phyloP scores from a whole-genome alignment of 1,284 basidiomycete genomes.

The Retiboletus flavoniger region DNA sequence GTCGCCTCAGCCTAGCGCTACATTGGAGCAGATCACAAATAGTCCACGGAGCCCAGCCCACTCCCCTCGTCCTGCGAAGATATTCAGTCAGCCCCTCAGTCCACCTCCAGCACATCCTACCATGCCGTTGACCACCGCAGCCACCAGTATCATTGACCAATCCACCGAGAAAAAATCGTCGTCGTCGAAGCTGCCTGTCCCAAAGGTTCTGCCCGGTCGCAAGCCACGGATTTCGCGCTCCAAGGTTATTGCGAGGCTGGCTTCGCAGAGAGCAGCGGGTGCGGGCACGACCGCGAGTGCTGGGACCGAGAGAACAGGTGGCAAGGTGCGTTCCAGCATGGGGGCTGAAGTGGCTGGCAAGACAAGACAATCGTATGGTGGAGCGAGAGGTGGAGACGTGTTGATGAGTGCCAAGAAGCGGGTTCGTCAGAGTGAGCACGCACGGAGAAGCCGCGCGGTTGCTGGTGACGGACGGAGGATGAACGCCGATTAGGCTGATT shows the following conservation, averaged over 20 bases:
- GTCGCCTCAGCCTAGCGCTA: conserved; percentile 20
- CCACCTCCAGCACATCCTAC: conserved; percentile 33
- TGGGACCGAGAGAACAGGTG: neutral
- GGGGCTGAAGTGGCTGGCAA: conserved; percentile 47
- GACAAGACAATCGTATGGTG: conserved; percentile 42
- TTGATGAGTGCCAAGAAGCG: conserved; percentile 63
- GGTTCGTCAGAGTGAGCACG: conserved; percentile 67
- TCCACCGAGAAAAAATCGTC: neutral
- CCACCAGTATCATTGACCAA: conserved; percentile 24
- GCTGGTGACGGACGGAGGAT: conserved; percentile 23
- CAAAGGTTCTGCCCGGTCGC: conserved; percentile 47
- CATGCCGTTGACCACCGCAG: conserved; percentile 35
- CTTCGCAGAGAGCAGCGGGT: conserved; percentile 60
- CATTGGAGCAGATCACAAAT: conserved; percentile 48
- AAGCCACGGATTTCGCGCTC: conserved; percentile 76
- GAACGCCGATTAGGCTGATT: conserved; percentile 28
- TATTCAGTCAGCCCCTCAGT: conserved; percentile 55
- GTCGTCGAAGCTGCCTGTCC: conserved; percentile 22
- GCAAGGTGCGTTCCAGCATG: conserved; percentile 55
- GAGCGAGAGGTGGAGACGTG: conserved; percentile 38
- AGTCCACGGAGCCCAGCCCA: conserved; percentile 30
- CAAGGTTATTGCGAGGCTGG: conserved; percentile 71
- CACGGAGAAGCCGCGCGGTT: conserved; percentile 42
- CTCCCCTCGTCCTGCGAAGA: conserved; percentile 30
- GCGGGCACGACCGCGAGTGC: conserved; percentile 20